Conservation (phyloP, 78 protist genomes). For the Trichosphaerium sp. region DNA sequence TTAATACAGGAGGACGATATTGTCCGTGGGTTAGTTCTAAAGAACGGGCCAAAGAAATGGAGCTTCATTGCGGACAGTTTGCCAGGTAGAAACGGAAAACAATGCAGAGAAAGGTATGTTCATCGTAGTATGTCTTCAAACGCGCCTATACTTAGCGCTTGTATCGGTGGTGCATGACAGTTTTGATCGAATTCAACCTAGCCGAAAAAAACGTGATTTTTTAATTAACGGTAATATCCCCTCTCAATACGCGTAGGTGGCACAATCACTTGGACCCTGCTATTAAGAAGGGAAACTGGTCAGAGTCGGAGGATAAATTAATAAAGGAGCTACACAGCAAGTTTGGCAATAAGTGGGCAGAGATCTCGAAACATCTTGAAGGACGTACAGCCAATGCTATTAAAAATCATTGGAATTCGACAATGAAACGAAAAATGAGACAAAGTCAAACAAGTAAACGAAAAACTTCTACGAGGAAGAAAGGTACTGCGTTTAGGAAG, state of each 20-base stretch:
- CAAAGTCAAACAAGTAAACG: constrained; percentile 8
- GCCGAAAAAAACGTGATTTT: no score
- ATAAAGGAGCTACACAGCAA: constrained; percentile 43
- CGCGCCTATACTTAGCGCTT: no score
- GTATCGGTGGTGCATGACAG: no score
- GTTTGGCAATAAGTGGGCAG: constrained; percentile 83
- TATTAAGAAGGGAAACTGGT: constrained; percentile 65
- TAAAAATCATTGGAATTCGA: constrained; percentile 89
- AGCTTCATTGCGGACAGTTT: constrained; percentile 59
- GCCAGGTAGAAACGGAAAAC: constrained; percentile 72
- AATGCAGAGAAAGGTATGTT: constrained; percentile 79
- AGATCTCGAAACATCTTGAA: constrained; percentile 60
- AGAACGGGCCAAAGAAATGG: constrained; percentile 76
- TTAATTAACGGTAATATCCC: no score
- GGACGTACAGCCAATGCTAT: constrained; percentile 90
- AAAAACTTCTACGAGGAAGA: no score
- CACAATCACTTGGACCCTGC: constrained; percentile 80
- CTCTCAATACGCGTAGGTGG: constrained; percentile 18
- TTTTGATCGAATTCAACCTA: no score
- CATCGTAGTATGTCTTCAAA: no score
- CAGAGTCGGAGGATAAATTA: constrained; percentile 66
- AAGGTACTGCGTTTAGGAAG: no score
- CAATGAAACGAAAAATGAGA: constrained; percentile 46
- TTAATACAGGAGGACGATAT: constrained; percentile 50
- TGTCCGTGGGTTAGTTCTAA: constrained; percentile 42